Evolutionary conservation across 306 rosid species (phyloP), one percentile per base, ranked within the genome.

Genomic region (Glycine tomentella): DNA sequence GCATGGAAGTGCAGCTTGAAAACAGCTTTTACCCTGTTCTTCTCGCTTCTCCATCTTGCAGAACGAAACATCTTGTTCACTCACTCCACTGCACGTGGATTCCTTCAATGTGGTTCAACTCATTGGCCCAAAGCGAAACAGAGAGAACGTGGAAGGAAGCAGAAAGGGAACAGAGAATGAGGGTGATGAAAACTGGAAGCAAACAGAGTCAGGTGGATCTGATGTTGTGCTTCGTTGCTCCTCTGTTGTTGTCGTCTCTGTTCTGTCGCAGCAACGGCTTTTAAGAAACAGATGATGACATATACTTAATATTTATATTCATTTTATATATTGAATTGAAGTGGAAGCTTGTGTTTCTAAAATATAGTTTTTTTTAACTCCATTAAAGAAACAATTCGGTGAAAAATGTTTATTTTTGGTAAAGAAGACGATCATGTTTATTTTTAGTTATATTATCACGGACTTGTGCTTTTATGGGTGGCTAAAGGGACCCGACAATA

Each of bases 21-120:
- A 79, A 87, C 89, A 65, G 84, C 88, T 63, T 90, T 93, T 88
- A 93, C 58, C 83, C 86, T 92, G 81, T 85, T 92, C 91, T 91
- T 95, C 67, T 95, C 98, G 84, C 87, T 87, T 82, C 92, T 92
- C 99, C 99, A 92, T 88, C 92, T 89, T 66, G 93, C 85, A 75
- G 98, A 79, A 88, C 89, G 96, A 85, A 95, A 93, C 99, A 95
- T 95, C 14, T 70, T 63, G 6, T 4, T 95, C 14, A 52, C 56
- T 76, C 68, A 64, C 71, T 56, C 45, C 84, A 78, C 78, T 34
- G 46, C 46, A 64, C 48, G 69, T 63, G 69, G 76, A 81, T 62
- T 34, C 6, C 8, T 71, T 52, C 89, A 88, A 86, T 87, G 78
- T 71, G 78, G 67, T 58, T 82, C 33, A 82, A 79, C 69, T 64